A percentile compares a stretch with the other conserved stretches of the same genome.
phyloP scores from a whole-genome alignment of 768 basidiomycete genomes.

The Lentinula lateritia region DNA sequence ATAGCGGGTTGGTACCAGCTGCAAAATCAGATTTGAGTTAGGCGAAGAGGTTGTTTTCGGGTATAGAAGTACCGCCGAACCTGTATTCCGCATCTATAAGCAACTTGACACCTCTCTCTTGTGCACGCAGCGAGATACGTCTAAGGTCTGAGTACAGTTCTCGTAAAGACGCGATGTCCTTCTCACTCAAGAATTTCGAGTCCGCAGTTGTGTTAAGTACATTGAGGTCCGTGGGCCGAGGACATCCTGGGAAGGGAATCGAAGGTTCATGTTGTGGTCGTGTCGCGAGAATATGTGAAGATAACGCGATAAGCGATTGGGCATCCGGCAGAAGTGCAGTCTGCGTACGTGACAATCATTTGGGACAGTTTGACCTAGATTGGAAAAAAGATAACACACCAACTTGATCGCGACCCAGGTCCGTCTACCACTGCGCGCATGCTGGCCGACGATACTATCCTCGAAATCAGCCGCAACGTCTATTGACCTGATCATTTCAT shows the following conservation, averaged over 20 bases:
- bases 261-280: conserved; percentile 22
- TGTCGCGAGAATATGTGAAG: conserved; percentile 46
- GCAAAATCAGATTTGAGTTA: not conserved
- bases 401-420: conserved; percentile 88
- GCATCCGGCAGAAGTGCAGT: conserved; percentile 67
- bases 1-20: conserved; percentile 79
- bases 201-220: conserved; percentile 27
- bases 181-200: conserved; percentile 28
- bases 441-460: conserved; percentile 28
- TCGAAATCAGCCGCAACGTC: conserved; percentile 83
- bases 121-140: conserved; percentile 59
- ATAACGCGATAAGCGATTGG: conserved; percentile 55
- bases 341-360: conserved; percentile 22
- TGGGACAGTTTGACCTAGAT: not conserved
- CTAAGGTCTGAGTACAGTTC: conserved; percentile 59
- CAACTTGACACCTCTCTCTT: conserved; percentile 57
- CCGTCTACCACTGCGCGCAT: conserved; percentile 32
- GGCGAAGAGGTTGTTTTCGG: not conserved
- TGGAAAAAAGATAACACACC: conserved; percentile 31
- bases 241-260: conserved; percentile 67
- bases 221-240: conserved; percentile 52
- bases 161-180: conserved; percentile 57
- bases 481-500: conserved; percentile 73
- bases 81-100: conserved; percentile 86
- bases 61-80: conserved; percentile 21